Evolutionary conservation across 345 rosid species (phyloP).

Genomic region (Cochlearia excelsa): DNA sequence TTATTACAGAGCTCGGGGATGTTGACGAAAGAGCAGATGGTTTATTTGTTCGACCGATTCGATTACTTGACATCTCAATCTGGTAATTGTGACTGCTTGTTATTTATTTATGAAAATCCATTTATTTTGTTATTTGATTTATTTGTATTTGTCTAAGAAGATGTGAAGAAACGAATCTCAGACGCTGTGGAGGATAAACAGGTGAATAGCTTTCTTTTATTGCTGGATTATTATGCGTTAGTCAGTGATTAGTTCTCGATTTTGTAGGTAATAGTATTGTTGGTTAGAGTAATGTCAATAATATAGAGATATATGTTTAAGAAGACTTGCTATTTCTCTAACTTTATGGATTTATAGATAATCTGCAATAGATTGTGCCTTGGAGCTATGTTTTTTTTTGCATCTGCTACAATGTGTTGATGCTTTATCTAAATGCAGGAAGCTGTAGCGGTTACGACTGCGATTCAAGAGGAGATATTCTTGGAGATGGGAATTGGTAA

Average conservation of each 20-base stretch:
- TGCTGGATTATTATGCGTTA: neutral
- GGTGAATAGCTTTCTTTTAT: slow-evolving; percentile 33
- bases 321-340: too few species aligned
- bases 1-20: slow-evolving; percentile 49
- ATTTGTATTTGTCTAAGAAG: slow-evolving; percentile 41
- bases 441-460: slow-evolving; percentile 78
- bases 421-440: slow-evolving; percentile 45
- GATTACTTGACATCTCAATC: slow-evolving; percentile 53
- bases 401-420: neutral
- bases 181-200: slow-evolving; percentile 78
- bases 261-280: too few species aligned
- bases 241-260: too few species aligned
- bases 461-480: slow-evolving; percentile 66
- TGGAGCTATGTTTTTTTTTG: neutral
- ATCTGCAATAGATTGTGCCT: too few species aligned
- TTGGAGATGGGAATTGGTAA: slow-evolving; percentile 82
- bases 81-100: slow-evolving; percentile 41
- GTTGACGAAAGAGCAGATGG: slow-evolving; percentile 62
- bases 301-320: too few species aligned
- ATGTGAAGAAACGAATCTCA: slow-evolving; percentile 71
- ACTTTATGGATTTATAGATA: too few species aligned
- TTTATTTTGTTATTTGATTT: neutral
- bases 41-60: slow-evolving; percentile 71
- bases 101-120: neutral
- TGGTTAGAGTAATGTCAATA: too few species aligned